phyloP scores from a whole-genome alignment of 192 early-diverging fungal species.

The Bifiguratus adelaidae region DNA sequence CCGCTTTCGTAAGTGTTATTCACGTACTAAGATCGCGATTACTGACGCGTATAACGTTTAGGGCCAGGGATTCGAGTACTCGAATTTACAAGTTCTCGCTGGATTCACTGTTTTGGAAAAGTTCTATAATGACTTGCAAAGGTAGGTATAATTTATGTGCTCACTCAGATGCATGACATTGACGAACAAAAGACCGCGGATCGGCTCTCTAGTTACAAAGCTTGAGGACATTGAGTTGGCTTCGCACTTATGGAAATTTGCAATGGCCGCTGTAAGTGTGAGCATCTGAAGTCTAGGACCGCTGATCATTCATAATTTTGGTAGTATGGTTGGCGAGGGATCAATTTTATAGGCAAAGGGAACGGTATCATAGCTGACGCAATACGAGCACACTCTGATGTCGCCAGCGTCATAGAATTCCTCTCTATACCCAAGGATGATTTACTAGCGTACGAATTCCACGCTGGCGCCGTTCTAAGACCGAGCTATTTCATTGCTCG shows the following conservation, averaged over 20 bases:
- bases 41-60: too few species aligned
- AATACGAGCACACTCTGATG: conserved; percentile 52
- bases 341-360: conserved; percentile 64
- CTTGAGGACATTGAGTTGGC: conserved; percentile 16
- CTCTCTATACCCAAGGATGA: conserved; percentile 49
- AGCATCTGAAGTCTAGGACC: neutral
- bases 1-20: conserved; percentile 15
- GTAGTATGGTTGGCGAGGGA: conserved; percentile 49
- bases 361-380: conserved; percentile 55
- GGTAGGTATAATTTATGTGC: neutral
- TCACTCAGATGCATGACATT: neutral
- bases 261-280: conserved; percentile 26
- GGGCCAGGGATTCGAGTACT: conserved; percentile 63
- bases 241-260: conserved; percentile 28
- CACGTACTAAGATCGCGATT: too few species aligned
- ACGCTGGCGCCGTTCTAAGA: conserved; percentile 49
- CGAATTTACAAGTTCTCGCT: conserved; percentile 48
- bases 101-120: conserved; percentile 55
- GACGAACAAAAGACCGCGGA: conserved; percentile 16
- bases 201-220: conserved; percentile 20
- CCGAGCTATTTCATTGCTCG: conserved; percentile 62
- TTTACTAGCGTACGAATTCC: conserved; percentile 56
- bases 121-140: conserved; percentile 35
- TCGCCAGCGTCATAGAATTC: conserved; percentile 49
- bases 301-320: neutral